Conservation (phyloP, 495 filamentous ascomycete genomes). For the Xylaria palmicola region DNA sequence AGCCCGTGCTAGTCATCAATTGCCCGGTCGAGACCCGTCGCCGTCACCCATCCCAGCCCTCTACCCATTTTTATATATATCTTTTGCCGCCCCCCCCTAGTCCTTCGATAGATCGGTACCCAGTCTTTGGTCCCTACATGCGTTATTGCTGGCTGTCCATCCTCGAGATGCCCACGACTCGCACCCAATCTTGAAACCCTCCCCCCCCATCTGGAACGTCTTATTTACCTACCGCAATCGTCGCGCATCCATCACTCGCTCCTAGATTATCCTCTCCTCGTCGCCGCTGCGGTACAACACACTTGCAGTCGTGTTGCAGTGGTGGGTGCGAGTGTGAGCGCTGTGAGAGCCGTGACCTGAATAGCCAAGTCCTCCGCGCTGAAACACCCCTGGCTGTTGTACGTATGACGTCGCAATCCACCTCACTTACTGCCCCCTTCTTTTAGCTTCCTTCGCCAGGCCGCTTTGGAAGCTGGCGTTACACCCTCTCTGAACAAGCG, state of each 20-base stretch:
- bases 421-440: neutral
- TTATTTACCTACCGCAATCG: too few relatives aligned
- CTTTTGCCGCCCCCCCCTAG: neutral
- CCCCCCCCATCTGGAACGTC: neutral
- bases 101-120: too few relatives aligned
- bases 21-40: neutral
- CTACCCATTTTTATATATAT: neutral
- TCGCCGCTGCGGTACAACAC: neutral
- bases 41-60: neutral
- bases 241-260: neutral
- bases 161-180: neutral
- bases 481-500: conserved; percentile 2
- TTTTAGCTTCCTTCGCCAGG: neutral
- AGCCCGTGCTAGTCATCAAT: neutral
- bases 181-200: neutral
- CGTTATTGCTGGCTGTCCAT: neutral
- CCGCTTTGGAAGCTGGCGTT: neutral
- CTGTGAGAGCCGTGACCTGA: neutral
- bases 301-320: neutral
- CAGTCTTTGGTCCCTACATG: neutral
- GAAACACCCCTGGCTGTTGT: conserved; percentile 1
- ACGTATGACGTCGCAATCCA: conserved; percentile 15
- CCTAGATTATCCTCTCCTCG: neutral
- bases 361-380: neutral
- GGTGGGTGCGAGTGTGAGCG: neutral